These are phyloP conservation scores for Geotrichum citri-aurantii DNA, from an alignment of 1,139 yeast species.

Conservation along the genomic window DNA sequence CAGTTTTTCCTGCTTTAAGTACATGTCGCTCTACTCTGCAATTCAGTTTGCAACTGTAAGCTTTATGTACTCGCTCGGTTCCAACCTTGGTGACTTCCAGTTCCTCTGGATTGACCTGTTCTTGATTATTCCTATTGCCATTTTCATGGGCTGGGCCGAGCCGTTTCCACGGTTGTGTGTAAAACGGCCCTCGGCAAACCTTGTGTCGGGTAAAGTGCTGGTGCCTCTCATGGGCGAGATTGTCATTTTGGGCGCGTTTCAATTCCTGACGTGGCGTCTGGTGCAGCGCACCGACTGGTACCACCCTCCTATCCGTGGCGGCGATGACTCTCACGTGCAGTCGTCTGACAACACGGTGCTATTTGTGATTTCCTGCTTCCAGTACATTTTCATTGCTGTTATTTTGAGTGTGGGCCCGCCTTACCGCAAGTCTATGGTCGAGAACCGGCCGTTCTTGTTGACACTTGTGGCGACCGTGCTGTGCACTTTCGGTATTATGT, in stretches of 20 bases:
- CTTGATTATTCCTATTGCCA: constrained; percentile 86
- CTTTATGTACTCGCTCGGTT: constrained; percentile 77
- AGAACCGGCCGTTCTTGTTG: constrained; percentile 64
- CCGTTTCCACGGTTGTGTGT: constrained; percentile 57
- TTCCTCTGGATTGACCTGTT: constrained; percentile 88
- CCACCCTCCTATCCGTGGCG: constrained; percentile 72
- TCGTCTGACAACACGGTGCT: constrained; percentile 86
- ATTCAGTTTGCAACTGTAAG: constrained; percentile 88
- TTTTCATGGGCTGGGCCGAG: constrained; percentile 94
- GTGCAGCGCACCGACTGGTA: constrained; percentile 64
- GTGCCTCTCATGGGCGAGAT: constrained; percentile 78
- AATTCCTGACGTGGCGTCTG: constrained; percentile 57
- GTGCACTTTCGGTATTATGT: constrained; percentile 39
- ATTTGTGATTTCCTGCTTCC: constrained; percentile 77
- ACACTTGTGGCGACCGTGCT: constrained; percentile 50
- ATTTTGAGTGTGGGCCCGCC: constrained; percentile 90
- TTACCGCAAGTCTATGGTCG: constrained; percentile 70
- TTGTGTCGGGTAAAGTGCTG: constrained; percentile 81
- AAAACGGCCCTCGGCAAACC: constrained; percentile 89
- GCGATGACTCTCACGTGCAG: constrained; percentile 70
- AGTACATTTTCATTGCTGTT: constrained; percentile 78
- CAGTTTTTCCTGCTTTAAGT: constrained; percentile 93
- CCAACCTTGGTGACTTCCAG: constrained; percentile 96
- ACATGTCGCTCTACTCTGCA: constrained; percentile 95
- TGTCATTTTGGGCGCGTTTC: constrained; percentile 54